Evolutionary conservation across 148 eudicot genomes (phyloP).

Genomic region (Drosera capensis): DNA sequence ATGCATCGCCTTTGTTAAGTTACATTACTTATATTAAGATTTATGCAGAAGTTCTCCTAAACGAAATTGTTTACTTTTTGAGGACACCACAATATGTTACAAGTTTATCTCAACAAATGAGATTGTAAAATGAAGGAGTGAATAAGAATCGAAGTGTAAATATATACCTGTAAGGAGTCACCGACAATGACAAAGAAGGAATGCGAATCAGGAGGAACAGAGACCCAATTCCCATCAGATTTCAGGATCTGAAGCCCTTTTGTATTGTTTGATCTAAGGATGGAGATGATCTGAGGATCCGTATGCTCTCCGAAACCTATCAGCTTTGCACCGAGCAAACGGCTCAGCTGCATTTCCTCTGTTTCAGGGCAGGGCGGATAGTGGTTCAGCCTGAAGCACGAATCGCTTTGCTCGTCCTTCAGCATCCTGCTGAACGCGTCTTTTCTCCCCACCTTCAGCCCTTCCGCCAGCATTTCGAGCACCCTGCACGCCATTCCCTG

Average conservation of each 20-base stretch:
- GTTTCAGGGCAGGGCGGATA: conserved; percentile 44
- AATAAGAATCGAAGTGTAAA: not conserved
- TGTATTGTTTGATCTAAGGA: conserved; percentile 40
- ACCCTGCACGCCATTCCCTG: conserved; percentile 24
- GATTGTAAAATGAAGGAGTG: not conserved
- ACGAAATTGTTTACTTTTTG: not conserved
- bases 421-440: conserved; percentile 27
- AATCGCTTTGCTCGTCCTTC: conserved; percentile 35
- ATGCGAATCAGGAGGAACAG: conserved; percentile 27
- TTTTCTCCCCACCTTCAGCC: conserved; percentile 19
- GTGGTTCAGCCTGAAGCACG: conserved; percentile 37
- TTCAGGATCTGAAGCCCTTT: conserved; percentile 28
- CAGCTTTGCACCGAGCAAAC: conserved; percentile 13
- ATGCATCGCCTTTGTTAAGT: too few species aligned
- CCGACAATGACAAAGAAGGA: conserved; percentile 42
- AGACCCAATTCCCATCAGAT: conserved; percentile 33
- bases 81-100: not conserved
- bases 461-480: conserved; percentile 35
- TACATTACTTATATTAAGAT: too few species aligned
- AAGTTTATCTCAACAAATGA: too few species aligned
- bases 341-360: not conserved
- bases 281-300: conserved; percentile 67
- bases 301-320: conserved; percentile 73
- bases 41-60: too few species aligned
- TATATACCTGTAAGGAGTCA: conserved; percentile 18